Evolutionary conservation across 2,329 filamentous ascomycete species (phyloP), one percentile per base, ranked within the genome.

Genomic region (Coniochaeta prunicola): DNA sequence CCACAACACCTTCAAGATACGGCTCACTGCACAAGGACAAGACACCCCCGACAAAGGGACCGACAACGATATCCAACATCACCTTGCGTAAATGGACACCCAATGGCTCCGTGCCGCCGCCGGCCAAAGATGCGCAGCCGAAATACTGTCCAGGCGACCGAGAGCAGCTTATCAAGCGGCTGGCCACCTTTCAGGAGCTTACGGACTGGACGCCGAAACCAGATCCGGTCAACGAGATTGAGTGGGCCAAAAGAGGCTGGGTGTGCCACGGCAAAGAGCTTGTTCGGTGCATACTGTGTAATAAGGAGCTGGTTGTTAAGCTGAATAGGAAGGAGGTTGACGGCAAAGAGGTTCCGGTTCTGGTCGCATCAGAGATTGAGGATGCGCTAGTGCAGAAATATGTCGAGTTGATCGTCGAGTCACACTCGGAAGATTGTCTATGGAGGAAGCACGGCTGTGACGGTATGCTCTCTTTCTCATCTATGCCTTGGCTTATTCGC

Each of bases 191-290:
- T 69, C 89, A 93, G 68, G 91, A 93, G 64, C 86, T 97, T 54
- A 94, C 91, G 58, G 84, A 89, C 70, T 99, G 93, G 93, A 89
- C 90, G n/a, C 89, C 91, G 0, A 97, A 97, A 71, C 92, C 94
- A 0, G 84, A 92, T 57, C 80, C 80, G 34, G 87, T 97, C 65
- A 91, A 86, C 69, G 94, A 97, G 74, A 86, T 97, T 8, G 89
- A 92, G 71, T 99, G 94, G 94, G 92, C 92, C 0, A 96, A 93
- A 77, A 80, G 90, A 60, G 93, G 93, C 0, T 99, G 94, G 93
- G 80, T 88, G 4, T 97, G 93, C 67, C 85, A 89, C 53, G 88
- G 88, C 65, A 86, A 86, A 63, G 92, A 96, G 73, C 89, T 89
- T 4, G 91, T 97, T 17, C 85, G 86, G 19, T 99, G 94, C 70